Evolutionary conservation across 2,329 filamentous ascomycete genomes (phyloP).

Genomic region (Trichoderma afroharzianum): DNA sequence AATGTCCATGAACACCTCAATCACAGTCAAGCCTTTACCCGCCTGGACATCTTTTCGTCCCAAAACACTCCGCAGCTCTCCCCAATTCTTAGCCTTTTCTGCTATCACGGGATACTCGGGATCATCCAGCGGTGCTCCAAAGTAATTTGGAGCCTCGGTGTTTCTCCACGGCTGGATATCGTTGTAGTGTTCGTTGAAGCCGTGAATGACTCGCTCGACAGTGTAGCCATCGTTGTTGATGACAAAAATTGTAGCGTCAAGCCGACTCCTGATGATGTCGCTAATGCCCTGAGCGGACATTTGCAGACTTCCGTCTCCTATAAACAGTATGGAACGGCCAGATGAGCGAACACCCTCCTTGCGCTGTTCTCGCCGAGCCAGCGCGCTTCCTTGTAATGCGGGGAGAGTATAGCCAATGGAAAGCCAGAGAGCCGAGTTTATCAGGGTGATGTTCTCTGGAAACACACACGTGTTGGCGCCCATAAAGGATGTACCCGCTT

Average conservation of each 20-base stretch:
- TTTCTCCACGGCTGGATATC: slow-evolving; percentile 53
- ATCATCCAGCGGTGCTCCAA: slow-evolving; percentile 41
- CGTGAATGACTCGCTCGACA: slow-evolving; percentile 56
- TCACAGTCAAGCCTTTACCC: slow-evolving; percentile 1
- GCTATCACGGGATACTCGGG: neutral
- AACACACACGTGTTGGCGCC: slow-evolving; percentile 50
- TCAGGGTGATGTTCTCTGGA: slow-evolving; percentile 44
- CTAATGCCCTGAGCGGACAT: slow-evolving; percentile 64
- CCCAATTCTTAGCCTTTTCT: slow-evolving; percentile 5
- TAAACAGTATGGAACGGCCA: slow-evolving; percentile 50
- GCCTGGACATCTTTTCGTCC: neutral
- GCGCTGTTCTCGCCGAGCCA: slow-evolving; percentile 47
- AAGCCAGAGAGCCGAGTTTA: slow-evolving; percentile 54
- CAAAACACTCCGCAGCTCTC: neutral
- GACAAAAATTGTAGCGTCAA: slow-evolving; percentile 49
- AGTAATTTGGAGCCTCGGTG: slow-evolving; percentile 45
- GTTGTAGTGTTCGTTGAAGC: slow-evolving; percentile 51
- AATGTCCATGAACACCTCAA: neutral
- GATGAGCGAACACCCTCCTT: neutral
- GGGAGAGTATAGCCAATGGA: slow-evolving; percentile 60
- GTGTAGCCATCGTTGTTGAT: slow-evolving; percentile 60
- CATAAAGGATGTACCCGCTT: slow-evolving; percentile 56
- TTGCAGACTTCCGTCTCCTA: slow-evolving; percentile 62
- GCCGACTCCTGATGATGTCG: slow-evolving; percentile 55
- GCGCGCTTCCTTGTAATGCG: slow-evolving; percentile 51